Evolutionary conservation across 164 flowering plant species (phyloP).

Genomic region (Buxus sempervirens): DNA sequence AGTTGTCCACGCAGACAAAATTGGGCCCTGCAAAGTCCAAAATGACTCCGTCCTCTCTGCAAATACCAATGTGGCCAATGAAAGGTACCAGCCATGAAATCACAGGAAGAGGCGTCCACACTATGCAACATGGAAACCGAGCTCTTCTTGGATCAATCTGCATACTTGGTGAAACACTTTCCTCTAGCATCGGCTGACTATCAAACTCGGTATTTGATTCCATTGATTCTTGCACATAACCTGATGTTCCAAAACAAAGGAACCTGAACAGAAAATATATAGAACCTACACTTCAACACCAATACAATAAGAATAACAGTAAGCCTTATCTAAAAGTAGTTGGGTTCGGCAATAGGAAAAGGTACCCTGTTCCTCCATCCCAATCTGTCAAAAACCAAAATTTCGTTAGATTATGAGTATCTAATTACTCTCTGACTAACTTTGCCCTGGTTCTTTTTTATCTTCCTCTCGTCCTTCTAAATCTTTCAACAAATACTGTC

Average conservation of each 20-base stretch:
- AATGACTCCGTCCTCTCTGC: conserved; percentile 94
- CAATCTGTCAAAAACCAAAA: too few relatives aligned
- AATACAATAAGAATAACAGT: too few relatives aligned
- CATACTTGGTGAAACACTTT: conserved; percentile 11
- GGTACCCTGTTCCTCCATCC: too few relatives aligned
- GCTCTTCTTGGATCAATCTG: conserved; percentile 68
- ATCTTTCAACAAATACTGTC: too few relatives aligned
- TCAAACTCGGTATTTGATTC: conserved; percentile 37
- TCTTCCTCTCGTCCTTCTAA: too few relatives aligned
- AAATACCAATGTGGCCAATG: conserved; percentile 87
- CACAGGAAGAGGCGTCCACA: conserved; percentile 92
- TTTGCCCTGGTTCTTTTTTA: too few relatives aligned
- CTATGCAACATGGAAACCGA: conserved; percentile 87
- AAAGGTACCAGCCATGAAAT: conserved; percentile 88
- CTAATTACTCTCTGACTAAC: too few relatives aligned
- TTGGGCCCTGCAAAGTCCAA: conserved; percentile 96
- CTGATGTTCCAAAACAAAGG: background rate
- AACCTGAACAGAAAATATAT: background rate
- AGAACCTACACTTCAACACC: too few relatives aligned
- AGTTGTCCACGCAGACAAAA: conserved; percentile 83
- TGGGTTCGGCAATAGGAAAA: too few relatives aligned
- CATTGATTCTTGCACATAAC: conserved; percentile 24
- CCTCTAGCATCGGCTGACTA: conserved; percentile 41
- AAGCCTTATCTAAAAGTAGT: too few relatives aligned
- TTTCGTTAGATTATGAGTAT: too few relatives aligned